phyloP scores from a whole-genome alignment of 129 eudicot species.

The Helianthus tuberosus region DNA sequence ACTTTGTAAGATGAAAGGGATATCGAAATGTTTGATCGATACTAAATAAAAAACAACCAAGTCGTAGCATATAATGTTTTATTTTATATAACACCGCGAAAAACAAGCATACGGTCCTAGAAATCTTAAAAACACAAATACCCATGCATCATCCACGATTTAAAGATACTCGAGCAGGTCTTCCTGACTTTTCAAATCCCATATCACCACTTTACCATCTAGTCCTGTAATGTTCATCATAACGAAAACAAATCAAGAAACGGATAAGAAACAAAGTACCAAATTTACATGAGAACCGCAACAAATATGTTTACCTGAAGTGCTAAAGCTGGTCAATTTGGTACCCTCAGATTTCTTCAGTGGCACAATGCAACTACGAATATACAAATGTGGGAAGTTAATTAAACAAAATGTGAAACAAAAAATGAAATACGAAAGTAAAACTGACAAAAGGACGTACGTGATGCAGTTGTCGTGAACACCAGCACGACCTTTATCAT shows the following conservation, averaged over 20 bases:
- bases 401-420: not conserved
- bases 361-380: slow-evolving; percentile 77
- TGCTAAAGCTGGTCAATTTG: slow-evolving; percentile 67
- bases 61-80: slow-evolving; percentile 19
- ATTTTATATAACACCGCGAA: slow-evolving; percentile 18
- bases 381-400: slow-evolving; percentile 12
- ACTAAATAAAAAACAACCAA: slow-evolving; percentile 8
- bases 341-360: slow-evolving; percentile 52
- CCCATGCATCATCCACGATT: slow-evolving; percentile 20
- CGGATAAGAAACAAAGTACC: not conserved
- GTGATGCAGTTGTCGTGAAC: slow-evolving; percentile 94
- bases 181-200: slow-evolving; percentile 77
- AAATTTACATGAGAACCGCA: too few relatives aligned
- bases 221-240: slow-evolving; percentile 54
- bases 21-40: slow-evolving; percentile 10
- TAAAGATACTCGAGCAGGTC: slow-evolving; percentile 67
- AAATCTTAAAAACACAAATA: slow-evolving; percentile 12
- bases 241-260: not conserved
- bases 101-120: slow-evolving; percentile 10
- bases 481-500: slow-evolving; percentile 58
- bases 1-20: not conserved
- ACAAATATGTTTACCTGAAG: slow-evolving; percentile 61
- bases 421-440: not conserved
- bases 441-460: slow-evolving; percentile 38
- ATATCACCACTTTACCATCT: slow-evolving; percentile 84